Evolutionary conservation across 2,329 filamentous ascomycete species (phyloP).

Genomic region (Claviceps pazoutovae): DNA sequence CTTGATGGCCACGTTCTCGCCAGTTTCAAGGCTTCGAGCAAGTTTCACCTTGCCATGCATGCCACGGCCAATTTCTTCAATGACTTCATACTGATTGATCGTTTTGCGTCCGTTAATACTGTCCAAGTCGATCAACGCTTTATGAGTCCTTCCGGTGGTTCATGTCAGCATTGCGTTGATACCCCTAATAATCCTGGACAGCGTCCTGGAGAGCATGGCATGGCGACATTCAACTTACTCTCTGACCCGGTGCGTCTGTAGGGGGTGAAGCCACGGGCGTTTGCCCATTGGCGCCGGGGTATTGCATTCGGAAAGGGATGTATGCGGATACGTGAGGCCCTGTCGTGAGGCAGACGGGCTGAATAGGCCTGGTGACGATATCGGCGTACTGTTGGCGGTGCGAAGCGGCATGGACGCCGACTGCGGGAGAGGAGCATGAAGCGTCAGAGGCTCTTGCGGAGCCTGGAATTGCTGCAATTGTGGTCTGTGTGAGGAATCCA

Average conservation of each 20-base stretch:
- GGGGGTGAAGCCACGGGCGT: constrained; percentile 54
- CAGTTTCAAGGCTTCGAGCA: constrained; percentile 63
- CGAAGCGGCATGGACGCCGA: constrained; percentile 29
- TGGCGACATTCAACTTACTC: constrained; percentile 42
- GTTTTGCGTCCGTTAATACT: constrained; percentile 80
- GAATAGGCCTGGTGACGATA: constrained; percentile 49
- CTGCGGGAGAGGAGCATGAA: constrained; percentile 19
- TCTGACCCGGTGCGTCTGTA: constrained; percentile 60
- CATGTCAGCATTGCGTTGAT: not conserved
- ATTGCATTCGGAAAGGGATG: constrained; percentile 38
- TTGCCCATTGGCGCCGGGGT: constrained; percentile 34
- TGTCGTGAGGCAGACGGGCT: constrained; percentile 34
- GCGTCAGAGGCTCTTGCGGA: constrained; percentile 10
- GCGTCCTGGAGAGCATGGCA: not conserved
- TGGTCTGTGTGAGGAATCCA: constrained; percentile 7
- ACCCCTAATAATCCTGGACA: not conserved
- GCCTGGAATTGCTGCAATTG: constrained; percentile 2
- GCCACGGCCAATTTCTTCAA: constrained; percentile 88
- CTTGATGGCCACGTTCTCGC: constrained; percentile 86
- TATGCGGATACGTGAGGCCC: constrained; percentile 21
- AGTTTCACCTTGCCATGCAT: constrained; percentile 97
- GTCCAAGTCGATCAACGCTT: constrained; percentile 82
- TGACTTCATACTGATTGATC: constrained; percentile 95
- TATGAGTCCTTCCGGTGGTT: constrained; percentile 52
- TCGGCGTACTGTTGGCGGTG: constrained; percentile 41